Evolutionary conservation across 2,329 filamentous ascomycete genomes (phyloP), one percentile per base, ranked within the genome.

Genomic region (Paraconiothyrium brasiliense): DNA sequence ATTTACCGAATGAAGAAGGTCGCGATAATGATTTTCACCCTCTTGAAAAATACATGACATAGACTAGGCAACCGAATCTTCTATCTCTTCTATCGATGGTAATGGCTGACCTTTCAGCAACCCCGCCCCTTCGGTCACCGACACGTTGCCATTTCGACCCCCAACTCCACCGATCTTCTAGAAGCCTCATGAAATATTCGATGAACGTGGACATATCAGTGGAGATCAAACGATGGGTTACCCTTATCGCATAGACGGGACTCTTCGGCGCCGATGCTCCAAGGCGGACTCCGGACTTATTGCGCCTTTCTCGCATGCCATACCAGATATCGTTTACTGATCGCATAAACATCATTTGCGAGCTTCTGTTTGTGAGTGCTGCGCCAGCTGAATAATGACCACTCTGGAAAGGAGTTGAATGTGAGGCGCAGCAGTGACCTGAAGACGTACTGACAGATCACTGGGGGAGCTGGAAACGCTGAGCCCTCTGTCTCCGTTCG

Each of bases 81-180:
- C 37, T 41, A 16, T 32, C 43, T 14, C 30, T 34, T 14, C 4
- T 43, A 22, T 30, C 6, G 50, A 27, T 27, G 37, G 24, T 43
- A 13, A n/a, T 54, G 50, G 11, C 24, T 43, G 50, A 32, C 37
- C 50, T 30, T 34, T 16, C 20, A 1, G 34, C 34, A 8, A 32
- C 50, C 50, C 51, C 37, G 37, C 37, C 30, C 7, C 39, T 22
- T 55, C 52, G 52, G 52, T 55, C 39, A 55, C 52, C 52, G 52
- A 55, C 39, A 34, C 52, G 16, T 27, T 24, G 43, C 22, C 20
- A n/a, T 48, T 32, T 2, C 46, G 14, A 22, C 39, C 39, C 34
- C 52, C 16, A 55, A 7, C n/a, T 46, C 51, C 6, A 32, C 39
- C 34, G 27, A 10, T 20, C 27, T 20, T 44, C 37, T 51, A 20